Conservation (phyloP, 768 basidiomycete genomes). For the Royoungia palumana region DNA sequence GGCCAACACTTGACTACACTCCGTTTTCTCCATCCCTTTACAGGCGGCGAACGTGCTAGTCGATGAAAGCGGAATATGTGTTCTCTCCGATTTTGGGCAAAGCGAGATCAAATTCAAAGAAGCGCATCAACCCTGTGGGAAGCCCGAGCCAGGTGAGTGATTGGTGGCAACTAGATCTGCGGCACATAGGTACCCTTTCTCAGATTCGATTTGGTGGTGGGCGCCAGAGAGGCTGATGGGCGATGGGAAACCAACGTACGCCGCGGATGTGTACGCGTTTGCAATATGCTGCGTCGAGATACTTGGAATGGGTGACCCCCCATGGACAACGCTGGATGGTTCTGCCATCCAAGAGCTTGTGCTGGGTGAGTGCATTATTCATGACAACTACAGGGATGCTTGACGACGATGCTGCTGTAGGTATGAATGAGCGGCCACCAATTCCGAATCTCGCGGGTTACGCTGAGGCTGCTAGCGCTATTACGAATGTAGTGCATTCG, state of each 20-base stretch:
- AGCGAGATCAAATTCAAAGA: constrained; percentile 72
- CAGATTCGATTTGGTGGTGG: constrained; percentile 68
- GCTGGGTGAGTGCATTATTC: constrained; percentile 36
- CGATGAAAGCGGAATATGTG: constrained; percentile 59
- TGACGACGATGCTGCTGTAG: constrained; percentile 32
- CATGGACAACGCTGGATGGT: constrained; percentile 54
- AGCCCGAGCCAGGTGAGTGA: constrained; percentile 40
- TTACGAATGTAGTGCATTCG: constrained; percentile 42
- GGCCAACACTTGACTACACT: too few relatives aligned
- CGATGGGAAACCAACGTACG: constrained; percentile 42
- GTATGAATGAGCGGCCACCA: constrained; percentile 48
- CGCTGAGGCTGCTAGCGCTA: constrained; percentile 30
- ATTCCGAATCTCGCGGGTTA: constrained; percentile 39
- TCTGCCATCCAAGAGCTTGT: constrained; percentile 50
- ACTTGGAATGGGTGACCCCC: constrained; percentile 56
- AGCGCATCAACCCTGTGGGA: constrained; percentile 57
- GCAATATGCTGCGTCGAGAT: constrained; percentile 65
- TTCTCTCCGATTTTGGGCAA: constrained; percentile 83
- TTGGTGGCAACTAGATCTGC: not conserved
- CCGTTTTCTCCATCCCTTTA: too few relatives aligned
- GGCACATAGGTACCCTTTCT: constrained; percentile 26
- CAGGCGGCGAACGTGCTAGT: constrained; percentile 77
- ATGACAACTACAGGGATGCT: constrained; percentile 5
- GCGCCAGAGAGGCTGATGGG: constrained; percentile 65
- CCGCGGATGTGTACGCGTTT: constrained; percentile 68